Percentiles rank a stretch among this genome's conserved stretches.
Evolutionary conservation across 1,139 yeast species (phyloP).

Genomic region (Magnusiomyces starmeri): DNA sequence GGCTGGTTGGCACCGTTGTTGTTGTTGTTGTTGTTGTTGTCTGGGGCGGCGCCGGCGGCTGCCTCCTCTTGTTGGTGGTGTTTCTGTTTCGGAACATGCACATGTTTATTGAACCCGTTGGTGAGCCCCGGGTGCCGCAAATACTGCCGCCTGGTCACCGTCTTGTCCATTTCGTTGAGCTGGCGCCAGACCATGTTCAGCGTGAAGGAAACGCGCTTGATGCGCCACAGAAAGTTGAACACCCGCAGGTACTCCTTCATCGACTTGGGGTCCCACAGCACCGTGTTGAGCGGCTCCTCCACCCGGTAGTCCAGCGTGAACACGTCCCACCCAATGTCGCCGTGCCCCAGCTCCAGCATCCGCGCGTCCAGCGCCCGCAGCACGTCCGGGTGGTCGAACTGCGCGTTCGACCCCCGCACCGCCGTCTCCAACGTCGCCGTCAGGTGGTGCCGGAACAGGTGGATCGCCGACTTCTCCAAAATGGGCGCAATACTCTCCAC

Average conservation of each 20-base stretch:
- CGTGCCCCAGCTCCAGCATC: constrained; percentile 59
- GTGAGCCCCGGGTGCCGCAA: constrained; percentile 1
- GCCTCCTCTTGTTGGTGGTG: too few relatives aligned
- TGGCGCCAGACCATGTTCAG: constrained; percentile 44
- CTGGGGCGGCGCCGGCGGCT: too few relatives aligned
- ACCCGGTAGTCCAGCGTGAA: constrained; percentile 80
- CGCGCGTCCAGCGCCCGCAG: constrained; percentile 72
- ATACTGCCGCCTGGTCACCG: constrained; percentile 6
- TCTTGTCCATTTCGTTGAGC: constrained; percentile 26
- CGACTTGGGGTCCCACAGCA: constrained; percentile 33
- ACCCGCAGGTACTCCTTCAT: constrained; percentile 64
- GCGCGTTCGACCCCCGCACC: constrained; percentile 54
- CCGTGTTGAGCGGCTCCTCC: constrained; percentile 43
- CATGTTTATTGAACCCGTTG: background rate
- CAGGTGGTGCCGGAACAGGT: constrained; percentile 58
- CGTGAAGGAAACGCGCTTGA: constrained; percentile 53
- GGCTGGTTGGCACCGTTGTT: background rate
- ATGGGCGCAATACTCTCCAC: constrained; percentile 49
- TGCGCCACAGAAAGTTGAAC: constrained; percentile 79
- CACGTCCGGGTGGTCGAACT: constrained; percentile 38
- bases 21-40: too few relatives aligned
- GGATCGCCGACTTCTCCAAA: constrained; percentile 54
- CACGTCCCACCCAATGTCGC: constrained; percentile 74
- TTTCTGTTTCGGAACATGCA: constrained; percentile 1
- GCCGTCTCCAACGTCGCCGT: constrained; percentile 62